Base-by-base conservation (phyloP, 345 rosid genomes). In the Camelina laxa region DNA sequence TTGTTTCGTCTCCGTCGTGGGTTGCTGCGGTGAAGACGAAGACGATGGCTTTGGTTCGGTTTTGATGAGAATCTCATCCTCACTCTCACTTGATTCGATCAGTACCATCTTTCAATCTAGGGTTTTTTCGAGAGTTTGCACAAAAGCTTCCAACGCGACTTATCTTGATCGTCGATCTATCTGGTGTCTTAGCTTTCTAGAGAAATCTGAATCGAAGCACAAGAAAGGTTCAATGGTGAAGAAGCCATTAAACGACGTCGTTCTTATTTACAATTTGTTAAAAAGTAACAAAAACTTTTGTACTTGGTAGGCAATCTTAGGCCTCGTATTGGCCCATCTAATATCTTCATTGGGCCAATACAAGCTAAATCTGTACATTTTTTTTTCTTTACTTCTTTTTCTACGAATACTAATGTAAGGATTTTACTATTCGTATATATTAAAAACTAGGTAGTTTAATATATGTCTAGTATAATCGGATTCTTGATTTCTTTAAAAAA, bases 71-170 rank as follows among this genome's bases (percentile, higher is more conserved):
- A 66, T 70, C 66, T 70, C 69, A 15, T 69, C 69, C 42, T 50
- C 74, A 16, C 11, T 62, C 65, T 73, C 80, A 44, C 71, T 74
- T 53, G 80, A 69, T 54, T 78, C 84, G 38, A 88, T 86, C 70
- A 86, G 47, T 62, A 76, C 93, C 93, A 88, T 88, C 70, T 81
- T 27, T 42, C 42, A 58, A 17, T 58, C 30, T 77, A 65, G 76
- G 73, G 22, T 77, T 71, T 42, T 17, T 42, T 36, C 5, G 47
- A 24, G 71, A 27, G 67, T 45, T 53, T 35, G 58, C 62, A 45
- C 14, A 42, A 59, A 60, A 11, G 27, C 27, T 75, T 67, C 59
- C 50, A 48, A 51, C 14, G 56, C n/a, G 4, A 17, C 12, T 42
- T 20, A 6, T 42, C 42, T 42, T 5, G 19, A n/a, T 15, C 9